phyloP scores from a whole-genome alignment of 1,284 basidiomycete species.

The Filobasidium uniguttulatum region DNA sequence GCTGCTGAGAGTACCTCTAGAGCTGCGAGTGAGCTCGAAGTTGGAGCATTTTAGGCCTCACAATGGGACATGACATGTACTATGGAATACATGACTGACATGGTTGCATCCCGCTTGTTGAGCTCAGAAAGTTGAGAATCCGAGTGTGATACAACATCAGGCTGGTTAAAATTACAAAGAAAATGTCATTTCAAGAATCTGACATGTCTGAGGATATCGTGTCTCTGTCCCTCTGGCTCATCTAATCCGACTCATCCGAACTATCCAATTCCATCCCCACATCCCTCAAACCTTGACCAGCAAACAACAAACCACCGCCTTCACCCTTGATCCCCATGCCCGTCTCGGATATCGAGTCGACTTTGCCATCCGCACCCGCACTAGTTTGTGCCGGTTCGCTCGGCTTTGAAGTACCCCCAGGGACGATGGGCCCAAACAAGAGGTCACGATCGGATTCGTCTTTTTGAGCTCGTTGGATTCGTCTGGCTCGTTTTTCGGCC shows the following conservation, averaged over 20 bases:
- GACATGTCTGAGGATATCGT: neutral
- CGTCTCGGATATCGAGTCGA: neutral
- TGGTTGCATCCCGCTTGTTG: no score
- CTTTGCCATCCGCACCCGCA: neutral
- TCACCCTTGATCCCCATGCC: conserved; percentile 26
- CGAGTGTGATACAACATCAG: no score
- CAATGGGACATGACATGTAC: neutral
- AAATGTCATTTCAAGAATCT: no score
- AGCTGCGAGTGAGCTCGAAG: neutral
- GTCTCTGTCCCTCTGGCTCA: neutral
- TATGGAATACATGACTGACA: neutral
- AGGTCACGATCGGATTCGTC: conserved; percentile 12
- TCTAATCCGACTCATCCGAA: conserved; percentile 12
- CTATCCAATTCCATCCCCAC: conserved; percentile 18
- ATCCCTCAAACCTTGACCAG: conserved; percentile 21
- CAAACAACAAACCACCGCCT: conserved; percentile 19
- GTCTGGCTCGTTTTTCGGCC: conserved; percentile 20
- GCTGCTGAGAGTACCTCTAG: neutral
- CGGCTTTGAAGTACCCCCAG: conserved; percentile 1
- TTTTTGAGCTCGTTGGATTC: conserved; percentile 8
- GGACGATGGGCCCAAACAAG: conserved; percentile 13
- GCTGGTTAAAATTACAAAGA: no score
- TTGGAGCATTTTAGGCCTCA: no score
- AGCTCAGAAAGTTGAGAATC: no score
- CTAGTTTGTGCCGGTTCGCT: no score